Base-by-base conservation (phyloP, 164 flowering plant genomes). In the Paratinospora sagittata region DNA sequence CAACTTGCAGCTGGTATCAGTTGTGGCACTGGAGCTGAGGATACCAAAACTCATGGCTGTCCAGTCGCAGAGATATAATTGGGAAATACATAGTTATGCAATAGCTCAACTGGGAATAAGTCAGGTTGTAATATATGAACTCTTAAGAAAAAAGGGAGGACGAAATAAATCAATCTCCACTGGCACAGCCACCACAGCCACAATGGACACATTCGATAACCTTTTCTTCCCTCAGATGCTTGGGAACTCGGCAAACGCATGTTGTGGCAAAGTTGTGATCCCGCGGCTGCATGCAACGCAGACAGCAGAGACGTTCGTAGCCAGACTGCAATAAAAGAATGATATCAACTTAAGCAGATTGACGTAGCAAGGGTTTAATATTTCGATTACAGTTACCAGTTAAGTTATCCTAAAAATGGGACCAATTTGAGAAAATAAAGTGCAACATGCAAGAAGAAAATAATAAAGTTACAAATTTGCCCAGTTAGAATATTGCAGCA, bases 191-290 rank as follows among this genome's bases (percentile, higher is more conserved):
- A 62, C 78, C 27, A 58, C 98, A 94, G 27, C 98, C 97, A 49
- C 98, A 94, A 69, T 92, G 98, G 34, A 89, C 97, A 60, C 98
- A 94, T 77, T 94, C 98, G 23, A 92, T 83, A 8, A 88, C 91
- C 81, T 90, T 88, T 82, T 90, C 98, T 80, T 92, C 95, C 70
- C 98, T 81, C 72, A 92, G 78, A 70, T 94, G 90, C 81, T 90
- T 94, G 30, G 98, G 98, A 19, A 94, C 98, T 73, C 97, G 84
- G 77, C 98, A 94, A 4, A 90, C 95, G 67, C 98, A 94, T 0
- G 97, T 90, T 0, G 97, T 94, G 27, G 79, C 82, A 45, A 89
- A 94, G 83, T 92, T 94, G 80, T 92, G 98, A 78, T 92, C 98
- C 33, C 95, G 85, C 3, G 97, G 95, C 71, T 92, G 97, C 19